Evolutionary conservation across 2,329 filamentous ascomycete genomes (phyloP), one percentile per base, ranked within the genome.

Genomic region (Monosporascus cannonballus): DNA sequence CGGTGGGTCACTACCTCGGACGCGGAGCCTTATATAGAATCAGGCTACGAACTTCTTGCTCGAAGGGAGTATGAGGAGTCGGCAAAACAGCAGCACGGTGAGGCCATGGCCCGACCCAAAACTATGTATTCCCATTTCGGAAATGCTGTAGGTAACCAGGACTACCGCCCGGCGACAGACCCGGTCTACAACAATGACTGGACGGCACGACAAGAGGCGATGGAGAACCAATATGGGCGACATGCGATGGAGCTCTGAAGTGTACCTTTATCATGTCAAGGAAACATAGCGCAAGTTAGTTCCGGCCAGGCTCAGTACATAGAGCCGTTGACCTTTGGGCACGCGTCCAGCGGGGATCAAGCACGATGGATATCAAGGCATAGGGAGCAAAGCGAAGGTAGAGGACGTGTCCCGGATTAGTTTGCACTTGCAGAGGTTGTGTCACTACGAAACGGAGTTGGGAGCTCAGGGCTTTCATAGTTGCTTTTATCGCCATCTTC

Each of bases 1-100:
- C 74, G 75, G 49, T 85, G 82, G 80, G 61, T 73, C 47, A 65
- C 66, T 53, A 59, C 62, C 27, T 66, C 69, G 46, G 76, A 81
- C 55, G 83, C 81, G 39, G 90, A 95, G 69, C 90, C 90, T 0
- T 96, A 96, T 70, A 95, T 96, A 81, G 69, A 81, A 47, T 86
- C 83, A 6, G 91, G 91, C 15, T 96, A 96, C 66, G 87, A 90
- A 62, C 76, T 82, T 64, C 72, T 88, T 53, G 83, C 86, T 54
- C 76, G 77, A 53, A 76, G 82, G 51, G 85, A 89, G 63, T 83
- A 85, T 56, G 79, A 86, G 61, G 72, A 76, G 51, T 77, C 76
- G 2, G 71, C 70, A 3, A 64, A 68, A 22, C 65, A 64, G 20
- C 61, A 69, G 56, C 54, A 67, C 41, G 57, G 70, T 53, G 64